Percentiles rank a stretch among this genome's conserved stretches.
These are phyloP conservation scores for Skeletonema tropicum DNA, from an alignment of 108 stramenopile genomes.

Conservation along the genomic window DNA sequence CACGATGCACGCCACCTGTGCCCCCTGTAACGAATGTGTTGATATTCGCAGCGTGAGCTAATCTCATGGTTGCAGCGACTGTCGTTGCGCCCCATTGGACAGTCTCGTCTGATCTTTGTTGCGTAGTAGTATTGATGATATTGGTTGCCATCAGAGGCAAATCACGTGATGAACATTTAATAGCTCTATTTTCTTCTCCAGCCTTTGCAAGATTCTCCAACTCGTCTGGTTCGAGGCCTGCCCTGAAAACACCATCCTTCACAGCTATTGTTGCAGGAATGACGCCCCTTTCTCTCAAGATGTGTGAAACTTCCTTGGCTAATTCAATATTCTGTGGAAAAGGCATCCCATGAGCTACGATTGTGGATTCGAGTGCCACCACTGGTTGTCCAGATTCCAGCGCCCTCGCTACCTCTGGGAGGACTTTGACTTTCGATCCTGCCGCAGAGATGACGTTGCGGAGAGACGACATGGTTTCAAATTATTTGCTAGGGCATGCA, in stretches of 20 bases:
- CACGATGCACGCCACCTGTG: conserved; percentile 95
- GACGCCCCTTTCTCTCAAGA: conserved; percentile 73
- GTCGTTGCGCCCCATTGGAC: conserved; percentile 88
- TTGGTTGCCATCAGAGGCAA: conserved; percentile 69
- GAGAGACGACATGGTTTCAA: not conserved
- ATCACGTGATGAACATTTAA: conserved; percentile 94
- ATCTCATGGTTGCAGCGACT: conserved; percentile 91
- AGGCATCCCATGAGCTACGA: conserved; percentile 99
- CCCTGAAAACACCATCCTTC: conserved; percentile 73
- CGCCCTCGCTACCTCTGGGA: conserved; percentile 43
- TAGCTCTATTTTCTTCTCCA: conserved; percentile 72
- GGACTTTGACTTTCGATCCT: conserved; percentile 18
- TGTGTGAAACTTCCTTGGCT: conserved; percentile 70
- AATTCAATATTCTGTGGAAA: conserved; percentile 94
- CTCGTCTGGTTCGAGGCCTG: conserved; percentile 86
- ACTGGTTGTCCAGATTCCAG: conserved; percentile 47
- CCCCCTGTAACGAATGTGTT: conserved; percentile 94
- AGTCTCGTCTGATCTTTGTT: conserved; percentile 19
- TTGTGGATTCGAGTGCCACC: conserved; percentile 97
- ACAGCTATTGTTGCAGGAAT: conserved; percentile 95
- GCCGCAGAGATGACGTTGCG: not conserved
- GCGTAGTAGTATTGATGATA: conserved; percentile 26
- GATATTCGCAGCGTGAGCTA: conserved; percentile 91
- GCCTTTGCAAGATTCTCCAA: conserved; percentile 81
- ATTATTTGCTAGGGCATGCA: too few relatives aligned